phyloP scores from a whole-genome alignment of 768 basidiomycete species.

The Russula compacta region DNA sequence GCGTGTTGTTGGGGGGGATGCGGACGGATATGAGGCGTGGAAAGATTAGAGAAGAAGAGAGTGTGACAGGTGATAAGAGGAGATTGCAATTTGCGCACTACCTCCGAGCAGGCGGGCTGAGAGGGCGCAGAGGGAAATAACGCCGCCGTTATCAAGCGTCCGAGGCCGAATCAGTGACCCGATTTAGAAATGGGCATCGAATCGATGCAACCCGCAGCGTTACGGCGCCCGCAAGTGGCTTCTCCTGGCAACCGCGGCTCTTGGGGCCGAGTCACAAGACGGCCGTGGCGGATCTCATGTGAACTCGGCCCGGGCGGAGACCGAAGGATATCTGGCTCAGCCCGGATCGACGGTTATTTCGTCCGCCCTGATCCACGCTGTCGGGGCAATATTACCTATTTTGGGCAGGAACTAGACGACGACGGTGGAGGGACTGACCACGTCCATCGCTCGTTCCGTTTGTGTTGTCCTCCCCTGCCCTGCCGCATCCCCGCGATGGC shows the following conservation, averaged over 20 bases:
- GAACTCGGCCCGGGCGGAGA: background rate
- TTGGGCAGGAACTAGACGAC: background rate
- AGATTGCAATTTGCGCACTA: background rate
- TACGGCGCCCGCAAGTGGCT: background rate
- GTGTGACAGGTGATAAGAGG: too few relatives aligned
- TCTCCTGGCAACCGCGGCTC: constrained; percentile 7
- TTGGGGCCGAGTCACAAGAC: constrained; percentile 3
- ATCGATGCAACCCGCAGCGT: background rate
- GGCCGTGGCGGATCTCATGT: background rate
- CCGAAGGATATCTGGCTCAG: too few relatives aligned
- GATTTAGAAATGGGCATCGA: background rate
- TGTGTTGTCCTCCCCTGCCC: background rate
- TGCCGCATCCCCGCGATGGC: too few relatives aligned
- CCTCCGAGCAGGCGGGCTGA: background rate
- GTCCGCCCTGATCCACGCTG: background rate
- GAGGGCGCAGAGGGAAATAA: too few relatives aligned
- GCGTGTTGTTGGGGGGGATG: background rate
- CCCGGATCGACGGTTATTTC: constrained; percentile 7
- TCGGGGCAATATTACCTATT: background rate
- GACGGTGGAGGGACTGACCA: too few relatives aligned
- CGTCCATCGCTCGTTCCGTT: too few relatives aligned
- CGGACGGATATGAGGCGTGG: background rate
- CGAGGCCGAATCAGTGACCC: constrained; percentile 9
- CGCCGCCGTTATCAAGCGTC: constrained; percentile 11
- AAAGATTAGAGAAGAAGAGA: too few relatives aligned